Evolutionary conservation across 345 rosid genomes (phyloP), one percentile per base, ranked within the genome.

Genomic region (Alliaria petiolata): DNA sequence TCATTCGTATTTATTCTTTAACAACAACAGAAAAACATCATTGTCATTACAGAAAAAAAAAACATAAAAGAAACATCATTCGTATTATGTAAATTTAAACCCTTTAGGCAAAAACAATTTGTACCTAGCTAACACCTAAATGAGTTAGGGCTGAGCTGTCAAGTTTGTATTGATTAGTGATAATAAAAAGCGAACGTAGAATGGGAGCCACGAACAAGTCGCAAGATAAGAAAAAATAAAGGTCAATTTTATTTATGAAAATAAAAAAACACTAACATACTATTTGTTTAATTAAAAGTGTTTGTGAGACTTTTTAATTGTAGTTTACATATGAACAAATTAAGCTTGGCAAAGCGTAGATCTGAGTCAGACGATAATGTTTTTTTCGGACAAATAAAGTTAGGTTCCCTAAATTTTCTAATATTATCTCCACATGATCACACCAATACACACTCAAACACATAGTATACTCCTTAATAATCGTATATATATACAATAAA

Each of bases 141-240:
- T 39, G 39, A 52, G 79, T 55, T 69, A 76, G 75, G 75, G 75
- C 81, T 77, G 71, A 83, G 78, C 72, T 83, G 88, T 80, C 74
- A 78, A 35, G 25, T 73, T 78, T 46, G 65, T 69, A 80, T 81
- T 80, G 78, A 79, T 65, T 49, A 59, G 42, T 9, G 11, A 56
- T 57, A 53, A 53, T 49, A 72, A 71, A 81, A 40, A 50, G 69
- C 35, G 74, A 75, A 60, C 69, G 74, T 67, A 67, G 66, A 80
- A 81, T 87, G 87, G 85, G 42, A 60, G 71, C 83, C 87, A 83
- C 83, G 79, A 84, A 82, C 70, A 63, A 72, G 71, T 78, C 55
- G 40, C 69, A 67, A 51, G 81, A 69, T 72, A 67, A 59, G 59
- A n/a, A 60, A 69, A 76, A 62, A 47, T 38, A 55, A 69, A 69